A percentile compares a stretch with the other conserved stretches of the same genome.
Evolutionary conservation across 1,139 yeast genomes (phyloP).

Genomic region (Hemisphaericaspora xylofermentans): DNA sequence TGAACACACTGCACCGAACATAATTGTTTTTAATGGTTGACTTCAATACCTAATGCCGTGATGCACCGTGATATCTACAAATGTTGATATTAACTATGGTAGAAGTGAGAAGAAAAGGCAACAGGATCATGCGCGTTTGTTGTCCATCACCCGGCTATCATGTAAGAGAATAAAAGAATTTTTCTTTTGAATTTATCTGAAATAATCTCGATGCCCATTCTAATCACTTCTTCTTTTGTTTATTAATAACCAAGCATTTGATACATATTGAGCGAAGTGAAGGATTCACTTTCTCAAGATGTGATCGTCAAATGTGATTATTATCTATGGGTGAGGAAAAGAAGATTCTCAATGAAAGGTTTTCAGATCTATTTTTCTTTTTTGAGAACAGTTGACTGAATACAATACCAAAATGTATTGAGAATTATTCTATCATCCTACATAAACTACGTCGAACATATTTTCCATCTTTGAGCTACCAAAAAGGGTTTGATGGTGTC

Average conservation of each 20-base stretch:
- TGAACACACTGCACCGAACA: slow-evolving; percentile 60
- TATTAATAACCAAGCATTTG: neutral
- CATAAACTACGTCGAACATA: slow-evolving; percentile 69
- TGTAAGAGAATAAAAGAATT: neutral
- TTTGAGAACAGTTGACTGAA: slow-evolving; percentile 5
- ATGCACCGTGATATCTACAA: no score
- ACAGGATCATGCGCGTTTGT: no score
- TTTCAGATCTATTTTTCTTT: slow-evolving; percentile 5
- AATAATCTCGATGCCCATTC: slow-evolving; percentile 1
- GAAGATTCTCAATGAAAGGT: slow-evolving; percentile 20
- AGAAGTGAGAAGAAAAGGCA: neutral
- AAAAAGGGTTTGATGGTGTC: slow-evolving; percentile 3
- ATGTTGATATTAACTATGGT: no score
- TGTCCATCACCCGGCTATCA: neutral
- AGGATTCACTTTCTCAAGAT: slow-evolving; percentile 4
- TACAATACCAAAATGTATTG: slow-evolving; percentile 14
- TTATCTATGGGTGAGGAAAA: slow-evolving; percentile 21
- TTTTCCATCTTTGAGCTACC: slow-evolving; percentile 68
- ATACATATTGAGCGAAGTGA: slow-evolving; percentile 3
- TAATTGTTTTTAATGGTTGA: slow-evolving; percentile 12
- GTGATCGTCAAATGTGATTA: neutral
- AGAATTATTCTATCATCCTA: slow-evolving; percentile 63
- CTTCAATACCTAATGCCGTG: neutral
- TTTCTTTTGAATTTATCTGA: neutral
- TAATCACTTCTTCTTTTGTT: neutral